Evolutionary conservation across 129 eudicot species (phyloP).

Genomic region (Logfia minima): DNA sequence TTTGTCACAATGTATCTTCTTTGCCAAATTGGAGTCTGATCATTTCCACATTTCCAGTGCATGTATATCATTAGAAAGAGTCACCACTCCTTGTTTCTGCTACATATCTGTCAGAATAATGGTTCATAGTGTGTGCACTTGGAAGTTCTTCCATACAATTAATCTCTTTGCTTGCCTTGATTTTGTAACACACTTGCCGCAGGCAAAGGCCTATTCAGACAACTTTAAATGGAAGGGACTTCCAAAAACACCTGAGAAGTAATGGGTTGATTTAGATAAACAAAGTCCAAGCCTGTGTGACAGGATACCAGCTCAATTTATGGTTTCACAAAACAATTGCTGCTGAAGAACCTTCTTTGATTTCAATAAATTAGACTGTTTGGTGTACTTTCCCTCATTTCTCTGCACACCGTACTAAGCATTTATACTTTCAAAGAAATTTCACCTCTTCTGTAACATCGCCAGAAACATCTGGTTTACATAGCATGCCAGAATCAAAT

Average conservation of each 20-base stretch:
- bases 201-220: constrained; percentile 92
- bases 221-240: constrained; percentile 99
- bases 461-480: not conserved
- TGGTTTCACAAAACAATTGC: not conserved
- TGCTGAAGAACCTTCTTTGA: not conserved
- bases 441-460: not conserved
- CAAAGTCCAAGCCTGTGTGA: not conserved
- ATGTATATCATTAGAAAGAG: no score
- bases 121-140: not conserved
- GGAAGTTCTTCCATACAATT: not conserved
- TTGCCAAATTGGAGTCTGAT: not conserved
- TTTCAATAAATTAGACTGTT: constrained; percentile 4
- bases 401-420: not conserved
- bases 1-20: not conserved
- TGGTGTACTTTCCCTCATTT: not conserved
- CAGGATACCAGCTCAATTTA: not conserved
- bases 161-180: not conserved
- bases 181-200: constrained; percentile 24
- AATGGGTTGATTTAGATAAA: not conserved
- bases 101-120: not conserved
- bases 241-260: constrained; percentile 46
- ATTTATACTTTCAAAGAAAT: not conserved
- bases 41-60: no score
- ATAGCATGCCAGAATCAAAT: not conserved
- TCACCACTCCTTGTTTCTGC: not conserved